Base-by-base conservation (phyloP, 768 basidiomycete genomes). In the Cantharellus anzutake region DNA sequence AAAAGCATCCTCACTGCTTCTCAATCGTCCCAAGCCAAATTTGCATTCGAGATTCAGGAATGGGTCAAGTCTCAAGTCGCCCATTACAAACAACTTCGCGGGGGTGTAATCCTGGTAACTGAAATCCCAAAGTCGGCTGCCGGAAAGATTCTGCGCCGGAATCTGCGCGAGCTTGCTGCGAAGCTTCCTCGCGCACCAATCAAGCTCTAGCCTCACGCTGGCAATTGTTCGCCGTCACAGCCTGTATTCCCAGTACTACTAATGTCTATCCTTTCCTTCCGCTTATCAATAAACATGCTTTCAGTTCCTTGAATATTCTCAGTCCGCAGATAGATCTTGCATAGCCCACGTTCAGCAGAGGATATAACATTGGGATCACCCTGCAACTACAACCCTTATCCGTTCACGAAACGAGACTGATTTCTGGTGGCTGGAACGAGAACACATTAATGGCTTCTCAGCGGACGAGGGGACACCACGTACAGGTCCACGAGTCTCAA, bases 81-180 rank as follows among this genome's bases (percentile, higher is more conserved):
- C 2, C 72, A 76, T 53, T 84, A 91, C 68, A 93, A 90, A 67
- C 78, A 72, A 61, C 69, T 92, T n/a, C 74, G 90, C 63, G 88
- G 89, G 3, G 78, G 87, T 14, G 52, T 55, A 37, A 57, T 57
- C 35, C 38, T 57, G 5, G 37, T 57, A 37, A 5, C 5, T 7
- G 35, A 37, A 14, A 38, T 57, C 37, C 56, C 56, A 37, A 11
- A 37, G 11, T 11, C 11, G 16, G 87, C 88, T 40, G 78, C 87
- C 58, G 91, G 91, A 2, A 93, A 94, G 71, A 96, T 96, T 65
- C 70, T 93, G 40, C 76, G 89, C 51, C 78, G 85, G 35, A 79
- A 89, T 63, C 72, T 93, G 50, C 76, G 86, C 5, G 84, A 82
- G 2, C 70, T 73, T 52, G 84, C 82, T 0, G 81, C 81, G 66